phyloP scores from a whole-genome alignment of 2,329 filamentous ascomycete genomes.

The Cladorrhinum sp. region DNA sequence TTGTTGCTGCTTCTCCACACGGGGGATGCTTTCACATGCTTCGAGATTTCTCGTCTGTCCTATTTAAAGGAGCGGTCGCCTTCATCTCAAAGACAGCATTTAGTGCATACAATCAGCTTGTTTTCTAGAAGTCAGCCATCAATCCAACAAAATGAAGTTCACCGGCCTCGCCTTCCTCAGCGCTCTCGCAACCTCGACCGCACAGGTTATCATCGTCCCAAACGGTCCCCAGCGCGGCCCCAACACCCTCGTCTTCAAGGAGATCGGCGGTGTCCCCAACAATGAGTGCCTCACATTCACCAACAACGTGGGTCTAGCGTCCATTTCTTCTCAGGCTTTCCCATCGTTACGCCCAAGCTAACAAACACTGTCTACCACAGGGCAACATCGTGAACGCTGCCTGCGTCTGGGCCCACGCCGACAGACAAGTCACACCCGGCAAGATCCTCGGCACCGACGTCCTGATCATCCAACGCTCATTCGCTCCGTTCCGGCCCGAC shows the following conservation, averaged over 20 bases:
- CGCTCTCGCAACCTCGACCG: slow-evolving; percentile 10
- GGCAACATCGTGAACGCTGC: slow-evolving; percentile 42
- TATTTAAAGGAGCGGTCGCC: background rate
- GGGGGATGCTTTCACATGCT: background rate
- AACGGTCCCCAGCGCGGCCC: slow-evolving; percentile 8
- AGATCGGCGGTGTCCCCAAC: slow-evolving; percentile 36
- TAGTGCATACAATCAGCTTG: background rate
- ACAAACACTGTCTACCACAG: slow-evolving; percentile 19
- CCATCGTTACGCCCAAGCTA: background rate
- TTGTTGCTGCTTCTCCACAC: background rate
- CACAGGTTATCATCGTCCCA: slow-evolving; percentile 12
- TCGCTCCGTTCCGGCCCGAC: slow-evolving; percentile 37
- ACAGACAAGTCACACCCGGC: slow-evolving; percentile 40
- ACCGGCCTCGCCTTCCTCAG: slow-evolving; percentile 12
- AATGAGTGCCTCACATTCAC: slow-evolving; percentile 41
- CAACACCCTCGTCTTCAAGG: slow-evolving; percentile 37
- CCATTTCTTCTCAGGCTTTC: background rate
- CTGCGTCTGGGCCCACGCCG: slow-evolving; percentile 36
- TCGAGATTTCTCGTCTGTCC: background rate
- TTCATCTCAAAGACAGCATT: background rate
- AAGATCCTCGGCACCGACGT: slow-evolving; percentile 33
- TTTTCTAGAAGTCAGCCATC: background rate
- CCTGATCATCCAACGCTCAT: slow-evolving; percentile 38
- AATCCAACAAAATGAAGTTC: slow-evolving; percentile 18
- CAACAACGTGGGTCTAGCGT: slow-evolving; percentile 35